phyloP scores from a whole-genome alignment of 257 asterid genomes.

The Capsicum rhomboideum region DNA sequence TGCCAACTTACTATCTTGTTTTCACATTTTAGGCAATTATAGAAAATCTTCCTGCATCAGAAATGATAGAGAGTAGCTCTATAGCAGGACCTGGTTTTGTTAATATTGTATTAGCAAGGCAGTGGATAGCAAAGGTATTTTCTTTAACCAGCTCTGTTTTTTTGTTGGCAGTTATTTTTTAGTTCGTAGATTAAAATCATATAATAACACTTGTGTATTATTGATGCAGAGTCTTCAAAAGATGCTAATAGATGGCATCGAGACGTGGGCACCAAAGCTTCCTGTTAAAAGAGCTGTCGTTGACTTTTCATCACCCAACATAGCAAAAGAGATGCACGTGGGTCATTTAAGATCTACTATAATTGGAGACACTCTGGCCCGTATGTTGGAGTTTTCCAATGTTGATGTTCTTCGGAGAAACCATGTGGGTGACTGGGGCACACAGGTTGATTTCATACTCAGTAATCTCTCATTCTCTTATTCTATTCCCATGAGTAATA shows the following conservation, averaged over 20 bases:
- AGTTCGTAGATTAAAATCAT: background rate
- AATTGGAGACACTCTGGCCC: constrained; percentile 90
- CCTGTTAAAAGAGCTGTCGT: constrained; percentile 69
- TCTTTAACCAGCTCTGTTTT: background rate
- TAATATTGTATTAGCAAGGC: constrained; percentile 54
- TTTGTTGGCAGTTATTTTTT: background rate
- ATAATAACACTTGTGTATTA: background rate
- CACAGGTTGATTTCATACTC: constrained; percentile 44
- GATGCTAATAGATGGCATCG: constrained; percentile 79
- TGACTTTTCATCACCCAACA: constrained; percentile 96
- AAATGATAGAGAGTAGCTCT: constrained; percentile 50
- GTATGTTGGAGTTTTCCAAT: constrained; percentile 84
- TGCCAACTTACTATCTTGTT: constrained; percentile 5
- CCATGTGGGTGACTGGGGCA: constrained; percentile 99
- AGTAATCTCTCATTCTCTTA: background rate
- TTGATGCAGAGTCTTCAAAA: constrained; percentile 65
- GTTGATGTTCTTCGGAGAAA: constrained; percentile 87
- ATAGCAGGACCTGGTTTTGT: constrained; percentile 93
- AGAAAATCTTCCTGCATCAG: constrained; percentile 69
- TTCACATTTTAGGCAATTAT: constrained; percentile 56
- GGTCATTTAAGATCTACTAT: constrained; percentile 96
- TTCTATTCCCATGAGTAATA: constrained; percentile 1
- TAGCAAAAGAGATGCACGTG: constrained; percentile 98
- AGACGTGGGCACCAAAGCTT: constrained; percentile 80
- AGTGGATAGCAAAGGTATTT: constrained; percentile 82